Evolutionary conservation across 192 early-diverging fungal species (phyloP), one percentile per base, ranked within the genome.

Genomic region (Backusella australiensis): DNA sequence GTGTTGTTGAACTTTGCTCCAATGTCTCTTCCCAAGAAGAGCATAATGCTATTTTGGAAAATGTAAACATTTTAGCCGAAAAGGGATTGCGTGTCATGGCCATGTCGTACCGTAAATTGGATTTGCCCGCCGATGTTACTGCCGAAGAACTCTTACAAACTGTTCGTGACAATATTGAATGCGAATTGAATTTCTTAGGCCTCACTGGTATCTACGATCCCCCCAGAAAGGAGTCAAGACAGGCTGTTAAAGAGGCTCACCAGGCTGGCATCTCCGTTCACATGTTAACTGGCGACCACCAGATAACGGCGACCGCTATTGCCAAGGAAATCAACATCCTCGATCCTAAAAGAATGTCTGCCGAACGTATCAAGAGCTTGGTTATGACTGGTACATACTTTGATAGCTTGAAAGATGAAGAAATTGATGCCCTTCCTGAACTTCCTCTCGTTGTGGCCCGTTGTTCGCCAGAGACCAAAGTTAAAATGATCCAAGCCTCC

Each of bases 241-340:
- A 85, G 9, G 90, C 91, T 72, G 90, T 94, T 15, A 77, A 86
- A 70, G 90, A 89, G 70, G 95, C 95, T 75, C 93, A 96, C 69
- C 80, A 86, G 11, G 96, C 97, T 7, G 97, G 97, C 26, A 96
- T 99, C 78, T 89, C 89, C 38, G 97, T 99, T 34, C 91, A 96
- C 65, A 99, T 99, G 96, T 88, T 98, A 63, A 99, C 97, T 3
- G 96, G 96, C 67, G 96, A 99, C 76, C 97, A 99, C 77, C 89
- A 94, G 7, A 86, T 90, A 21, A 98, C 96, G 0, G 97, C 97
- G 1, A 86, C 92, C 1, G 95, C 97, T 2, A 99, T 99, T 83
- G 96, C 96, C 14, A 91, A 90, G 59, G 89, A 99, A 73, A 85
- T 97, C 36, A 91, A 93, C 17, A 96, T 97, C 72, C 77, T 96